A percentile compares a stretch with the other conserved stretches of the same genome.
Conservation (phyloP, 805 yeast genomes). For the Candida pseudoglaebosa region DNA sequence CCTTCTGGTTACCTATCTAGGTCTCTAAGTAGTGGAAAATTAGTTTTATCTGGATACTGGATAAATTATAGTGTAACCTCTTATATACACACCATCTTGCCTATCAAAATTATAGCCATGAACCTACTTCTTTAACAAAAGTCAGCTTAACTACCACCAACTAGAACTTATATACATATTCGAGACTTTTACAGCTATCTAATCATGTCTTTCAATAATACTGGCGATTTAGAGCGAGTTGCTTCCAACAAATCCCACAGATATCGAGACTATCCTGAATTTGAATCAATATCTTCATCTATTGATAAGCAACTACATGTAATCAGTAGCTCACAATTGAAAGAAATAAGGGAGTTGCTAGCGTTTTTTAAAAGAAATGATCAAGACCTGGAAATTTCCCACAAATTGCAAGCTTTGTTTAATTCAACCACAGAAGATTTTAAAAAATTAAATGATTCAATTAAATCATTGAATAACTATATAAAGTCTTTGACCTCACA, state of each 20-base stretch:
- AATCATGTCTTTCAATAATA: conserved; percentile 27
- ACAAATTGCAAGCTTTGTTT: conserved; percentile 15
- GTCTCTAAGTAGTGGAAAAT: no score
- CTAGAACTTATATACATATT: not conserved
- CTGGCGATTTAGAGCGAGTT: conserved; percentile 26
- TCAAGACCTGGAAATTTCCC: conserved; percentile 10
- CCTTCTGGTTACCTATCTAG: no score
- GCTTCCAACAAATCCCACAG: conserved; percentile 17
- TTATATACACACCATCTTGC: not conserved
- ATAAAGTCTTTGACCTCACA: conserved; percentile 25
- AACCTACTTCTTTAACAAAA: not conserved
- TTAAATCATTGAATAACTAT: conserved; percentile 24
- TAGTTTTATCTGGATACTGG: no score
- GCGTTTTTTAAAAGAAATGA: conserved; percentile 17
- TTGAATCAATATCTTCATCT: conserved; percentile 26
- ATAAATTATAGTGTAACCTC: not conserved
- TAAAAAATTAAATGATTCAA: conserved; percentile 25
- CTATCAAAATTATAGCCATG: no score
- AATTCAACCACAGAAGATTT: conserved; percentile 26
- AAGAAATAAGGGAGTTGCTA: conserved; percentile 18
- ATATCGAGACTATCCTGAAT: conserved; percentile 40
- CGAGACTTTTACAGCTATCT: not conserved
- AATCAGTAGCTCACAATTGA: conserved; percentile 25
- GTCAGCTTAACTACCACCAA: not conserved
- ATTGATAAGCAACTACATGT: conserved; percentile 29